Evolutionary conservation across 202 grass and related monocot genomes (phyloP), one percentile per base, ranked within the genome.

Genomic region (Schoenoplectus triqueter): DNA sequence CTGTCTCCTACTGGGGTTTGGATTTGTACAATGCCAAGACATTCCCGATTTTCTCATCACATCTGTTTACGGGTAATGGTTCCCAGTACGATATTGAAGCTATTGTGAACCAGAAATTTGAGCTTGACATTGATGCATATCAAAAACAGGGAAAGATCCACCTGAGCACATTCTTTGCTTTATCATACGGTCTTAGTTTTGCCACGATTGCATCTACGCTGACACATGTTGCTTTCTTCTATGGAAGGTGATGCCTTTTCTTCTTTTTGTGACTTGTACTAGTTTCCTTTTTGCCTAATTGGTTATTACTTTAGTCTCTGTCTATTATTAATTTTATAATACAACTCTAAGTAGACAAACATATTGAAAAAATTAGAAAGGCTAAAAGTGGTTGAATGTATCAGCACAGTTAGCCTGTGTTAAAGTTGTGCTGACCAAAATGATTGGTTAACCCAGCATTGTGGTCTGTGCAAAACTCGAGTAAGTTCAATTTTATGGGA

Each of bases 161-260:
- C 55, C 90, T 97, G 55, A 92, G 94, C 87, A 84, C 92, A 47
- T 90, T 97, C 71, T 94, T 97, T 68, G 90, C 94, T 74, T 6
- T 92, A 1, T 80, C 82, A 13, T 97, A 97, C 4, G 94, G 94
- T 13, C 90, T 97, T 19, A 86, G 88, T 84, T 97, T 97, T 82
- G 90, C 94, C 62, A 84, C 94, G 3, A 97, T 97, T 15, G 87
- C 92, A 6, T 71, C 94, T 59, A 94, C 94, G 0, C 5, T 97
- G n/a, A 86, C 92, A 1, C 94, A 97, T 50, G 94, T 94, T 64
- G 39, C n/a, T 3, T 73, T 94, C 1, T 97, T 97, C 88, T 89
- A 97, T 22, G 94, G 94, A 21, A 90, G 86, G 94, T 97, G 85
- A 31, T 80, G 4, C 1, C 9, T 3, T 70, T 1, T 44, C n/a